Base-by-base conservation (phyloP, 257 asterid genomes). In the Gentiana dahurica region DNA sequence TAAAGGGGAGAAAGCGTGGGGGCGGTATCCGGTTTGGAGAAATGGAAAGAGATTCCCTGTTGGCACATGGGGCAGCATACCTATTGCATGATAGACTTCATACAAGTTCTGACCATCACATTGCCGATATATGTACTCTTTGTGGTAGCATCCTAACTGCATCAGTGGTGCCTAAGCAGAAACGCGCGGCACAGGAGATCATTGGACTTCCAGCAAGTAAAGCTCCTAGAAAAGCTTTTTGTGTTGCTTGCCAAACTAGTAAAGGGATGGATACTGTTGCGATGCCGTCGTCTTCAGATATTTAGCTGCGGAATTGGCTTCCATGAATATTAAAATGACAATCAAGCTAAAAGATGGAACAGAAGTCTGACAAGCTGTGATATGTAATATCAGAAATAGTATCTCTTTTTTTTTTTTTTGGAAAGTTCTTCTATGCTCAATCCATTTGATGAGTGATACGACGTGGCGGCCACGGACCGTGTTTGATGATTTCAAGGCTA, bases 1-100 rank as follows among this genome's bases (percentile, higher is more conserved):
- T 92, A 63, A 92, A 92, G 69, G 98, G 98, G 4, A 74, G 98
- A 70, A 92, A 92, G 61, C 93, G 88, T 0, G 98, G 98, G 43
- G 98, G 98, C 38, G 98, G 98, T 36, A 75, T 92, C 53, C 92
- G 98, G 32, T 92, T 92, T 65, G 98, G 98, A 47, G 98, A 92
- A 72, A 92, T 92, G 98, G 98, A 92, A 71, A 86, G 98, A 11
- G 98, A 92, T 39, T 85, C 98, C 15, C 94, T 92, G 57, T 74
- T 92, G 43, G 98, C 98, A 4, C 98, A 92, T 53, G 98, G 98
- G 49, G 94, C 98, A 4, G 93, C 98, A 5, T 92, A 92, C 67
- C 74, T 92, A 45, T 65, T 92, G 56, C 98, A 92, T 8, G 98
- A 92, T 51, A 82, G 98, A 75, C 94, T 92, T 62, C 98, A 92